phyloP scores from a whole-genome alignment of 441 rosid species.

The Erodium moschatum region DNA sequence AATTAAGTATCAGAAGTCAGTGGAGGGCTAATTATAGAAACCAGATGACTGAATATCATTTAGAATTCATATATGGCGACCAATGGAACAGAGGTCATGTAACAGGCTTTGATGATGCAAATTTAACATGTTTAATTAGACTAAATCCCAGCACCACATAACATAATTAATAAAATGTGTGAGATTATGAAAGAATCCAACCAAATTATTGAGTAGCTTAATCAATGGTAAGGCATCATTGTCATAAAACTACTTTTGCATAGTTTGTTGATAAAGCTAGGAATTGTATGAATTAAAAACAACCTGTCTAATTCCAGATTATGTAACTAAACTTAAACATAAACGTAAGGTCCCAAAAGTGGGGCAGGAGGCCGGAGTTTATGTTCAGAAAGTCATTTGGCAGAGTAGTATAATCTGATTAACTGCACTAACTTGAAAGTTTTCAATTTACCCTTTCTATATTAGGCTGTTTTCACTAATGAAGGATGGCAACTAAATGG shows the following conservation, averaged over 20 bases:
- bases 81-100: not conserved
- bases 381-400: not conserved
- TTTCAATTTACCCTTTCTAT: not conserved
- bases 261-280: conserved; percentile 1
- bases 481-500: not conserved
- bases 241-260: not conserved
- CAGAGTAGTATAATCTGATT: not conserved
- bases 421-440: not conserved
- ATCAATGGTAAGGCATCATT: not conserved
- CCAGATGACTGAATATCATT: not conserved
- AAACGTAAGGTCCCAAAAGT: not conserved
- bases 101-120: not conserved
- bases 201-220: not conserved
- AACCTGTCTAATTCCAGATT: not conserved
- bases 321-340: not conserved
- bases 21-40: not conserved
- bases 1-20: conserved; percentile 13
- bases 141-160: not conserved
- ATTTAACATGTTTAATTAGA: not conserved
- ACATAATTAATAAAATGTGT: not conserved
- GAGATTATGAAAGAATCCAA: not conserved
- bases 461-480: not conserved
- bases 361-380: not conserved
- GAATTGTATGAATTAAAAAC: not conserved
- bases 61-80: not conserved